A percentile compares a stretch with the other conserved stretches of the same genome.
Conservation (phyloP, 2,329 filamentous ascomycete species). For the Conoideocrella luteorostrata region DNA sequence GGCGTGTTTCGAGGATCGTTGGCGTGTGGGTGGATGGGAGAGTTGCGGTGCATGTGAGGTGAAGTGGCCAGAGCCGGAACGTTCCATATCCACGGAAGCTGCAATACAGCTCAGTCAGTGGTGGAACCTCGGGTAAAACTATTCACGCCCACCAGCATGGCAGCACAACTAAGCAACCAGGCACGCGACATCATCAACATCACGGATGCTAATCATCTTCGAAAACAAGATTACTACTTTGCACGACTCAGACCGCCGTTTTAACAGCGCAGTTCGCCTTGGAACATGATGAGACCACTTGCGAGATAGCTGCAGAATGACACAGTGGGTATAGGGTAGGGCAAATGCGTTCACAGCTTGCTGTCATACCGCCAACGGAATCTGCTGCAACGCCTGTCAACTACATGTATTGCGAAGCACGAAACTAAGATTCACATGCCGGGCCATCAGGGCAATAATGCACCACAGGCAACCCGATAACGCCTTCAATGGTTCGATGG, state of each 20-base stretch:
- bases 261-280: no score
- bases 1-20: neutral
- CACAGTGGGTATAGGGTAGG: no score
- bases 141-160: neutral
- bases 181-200: conserved; percentile 2
- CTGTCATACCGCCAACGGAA: no score
- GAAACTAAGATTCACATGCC: conserved; percentile 7
- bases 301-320: no score
- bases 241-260: no score
- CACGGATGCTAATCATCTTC: neutral
- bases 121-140: conserved; percentile 29
- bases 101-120: conserved; percentile 7
- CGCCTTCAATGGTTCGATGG: conserved; percentile 19
- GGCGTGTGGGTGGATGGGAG: neutral
- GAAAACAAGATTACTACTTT: no score
- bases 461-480: conserved; percentile 18
- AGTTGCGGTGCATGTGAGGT: neutral
- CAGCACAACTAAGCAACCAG: neutral
- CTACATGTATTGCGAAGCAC: conserved; percentile 1
- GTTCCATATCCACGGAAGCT: conserved; percentile 1
- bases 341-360: no score
- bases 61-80: neutral
- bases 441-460: conserved; percentile 9
- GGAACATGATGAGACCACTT: no score
- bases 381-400: no score